These are phyloP conservation scores for Puccinellia tenuiflora DNA, from an alignment of 176 grass and related monocot genomes.

Conservation along the genomic window DNA sequence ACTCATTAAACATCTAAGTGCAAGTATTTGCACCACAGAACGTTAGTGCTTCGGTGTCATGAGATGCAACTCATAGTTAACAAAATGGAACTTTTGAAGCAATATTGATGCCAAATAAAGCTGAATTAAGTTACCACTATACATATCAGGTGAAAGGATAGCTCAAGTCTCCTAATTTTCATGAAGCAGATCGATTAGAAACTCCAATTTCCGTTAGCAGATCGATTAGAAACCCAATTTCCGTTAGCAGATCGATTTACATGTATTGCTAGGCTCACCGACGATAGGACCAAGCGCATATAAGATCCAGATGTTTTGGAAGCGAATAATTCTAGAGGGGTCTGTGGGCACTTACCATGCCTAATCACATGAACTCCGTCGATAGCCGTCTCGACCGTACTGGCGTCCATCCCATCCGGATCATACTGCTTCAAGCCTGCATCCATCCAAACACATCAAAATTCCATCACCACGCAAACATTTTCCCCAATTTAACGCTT, in stretches of 20 bases:
- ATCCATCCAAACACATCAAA: constrained; percentile 13
- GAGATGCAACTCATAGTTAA: neutral
- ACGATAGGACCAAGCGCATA: neutral
- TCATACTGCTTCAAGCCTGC: constrained; percentile 81
- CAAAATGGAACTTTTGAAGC: neutral
- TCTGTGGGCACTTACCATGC: constrained; percentile 59
- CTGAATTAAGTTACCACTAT: neutral
- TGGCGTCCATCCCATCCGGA: constrained; percentile 66
- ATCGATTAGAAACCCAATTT: neutral
- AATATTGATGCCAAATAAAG: neutral
- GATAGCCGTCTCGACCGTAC: constrained; percentile 59
- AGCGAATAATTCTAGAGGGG: neutral
- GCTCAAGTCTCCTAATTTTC: neutral
- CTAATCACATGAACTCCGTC: constrained; percentile 81
- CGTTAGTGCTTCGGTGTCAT: neutral
- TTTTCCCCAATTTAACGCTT: constrained; percentile 3
- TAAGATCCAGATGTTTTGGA: neutral
- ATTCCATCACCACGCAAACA: neutral
- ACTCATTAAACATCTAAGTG: neutral
- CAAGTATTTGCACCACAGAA: neutral
- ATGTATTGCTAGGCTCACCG: neutral
- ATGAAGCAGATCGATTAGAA: neutral
- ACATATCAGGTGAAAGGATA: constrained; percentile 16
- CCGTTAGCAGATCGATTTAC: constrained; percentile 1
- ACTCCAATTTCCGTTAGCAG: constrained; percentile 2